Evolutionary conservation across 805 yeast genomes (phyloP).

Genomic region (Lipomyces spencermartinsiae): DNA sequence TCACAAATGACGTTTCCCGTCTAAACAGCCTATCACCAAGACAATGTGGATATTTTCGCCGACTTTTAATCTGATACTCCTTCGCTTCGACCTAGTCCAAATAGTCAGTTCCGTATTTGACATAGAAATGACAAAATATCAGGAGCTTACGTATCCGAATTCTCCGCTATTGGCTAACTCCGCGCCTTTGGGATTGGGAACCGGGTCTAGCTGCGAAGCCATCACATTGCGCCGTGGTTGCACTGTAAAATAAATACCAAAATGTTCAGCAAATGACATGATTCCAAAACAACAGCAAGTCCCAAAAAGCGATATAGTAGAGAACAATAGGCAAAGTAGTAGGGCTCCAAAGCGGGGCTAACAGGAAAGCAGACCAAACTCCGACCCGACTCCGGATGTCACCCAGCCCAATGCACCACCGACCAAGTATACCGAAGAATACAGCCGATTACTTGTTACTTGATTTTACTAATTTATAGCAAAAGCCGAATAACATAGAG

Average conservation of each 20-base stretch:
- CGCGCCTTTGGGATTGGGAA: conserved; percentile 34
- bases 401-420: neutral
- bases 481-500: conserved; percentile 8
- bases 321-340: neutral
- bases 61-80: conserved; percentile 24
- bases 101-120: neutral
- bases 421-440: neutral
- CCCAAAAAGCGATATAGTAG: neutral
- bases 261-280: conserved; percentile 30
- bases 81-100: conserved; percentile 23
- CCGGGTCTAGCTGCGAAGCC: conserved; percentile 19
- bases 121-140: neutral
- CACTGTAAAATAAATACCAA: conserved; percentile 27
- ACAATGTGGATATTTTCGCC: conserved; percentile 29
- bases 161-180: conserved; percentile 34
- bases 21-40: conserved; percentile 32
- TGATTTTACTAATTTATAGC: conserved; percentile 4
- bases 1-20: conserved; percentile 24
- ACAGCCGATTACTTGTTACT: neutral
- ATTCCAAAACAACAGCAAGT: neutral
- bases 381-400: neutral
- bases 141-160: conserved; percentile 31
- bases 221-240: conserved; percentile 27
- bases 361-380: neutral
- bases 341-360: too few species aligned